Evolutionary conservation across 371 early-diverging fungal genomes (phyloP).

Genomic region (Zychaea mexicana): DNA sequence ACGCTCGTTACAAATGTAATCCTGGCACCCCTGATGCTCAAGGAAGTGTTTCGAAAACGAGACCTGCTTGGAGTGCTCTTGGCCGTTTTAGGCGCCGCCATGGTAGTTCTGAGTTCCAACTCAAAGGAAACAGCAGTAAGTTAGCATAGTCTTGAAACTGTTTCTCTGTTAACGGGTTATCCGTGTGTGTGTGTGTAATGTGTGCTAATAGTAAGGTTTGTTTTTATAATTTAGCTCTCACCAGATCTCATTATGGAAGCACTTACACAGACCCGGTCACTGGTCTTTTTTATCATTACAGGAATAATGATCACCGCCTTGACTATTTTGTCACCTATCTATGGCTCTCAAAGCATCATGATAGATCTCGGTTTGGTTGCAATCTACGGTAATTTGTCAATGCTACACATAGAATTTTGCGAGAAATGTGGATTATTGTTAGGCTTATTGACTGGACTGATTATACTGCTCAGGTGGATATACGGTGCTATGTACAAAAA

Average conservation of each 20-base stretch:
- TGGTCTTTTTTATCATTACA: slow-evolving; percentile 62
- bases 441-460: background rate
- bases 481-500: slow-evolving; percentile 79
- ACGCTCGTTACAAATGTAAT: slow-evolving; percentile 73
- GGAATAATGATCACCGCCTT: slow-evolving; percentile 39
- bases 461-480: slow-evolving; percentile 61
- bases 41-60: slow-evolving; percentile 65
- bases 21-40: slow-evolving; percentile 72
- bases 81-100: slow-evolving; percentile 70
- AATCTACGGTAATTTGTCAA: slow-evolving; percentile 64
- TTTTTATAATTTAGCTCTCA: slow-evolving; percentile 46
- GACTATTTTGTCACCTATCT: slow-evolving; percentile 52
- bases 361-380: slow-evolving; percentile 74
- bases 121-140: slow-evolving; percentile 61
- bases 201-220: background rate
- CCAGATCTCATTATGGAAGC: slow-evolving; percentile 65
- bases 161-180: background rate
- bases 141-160: background rate
- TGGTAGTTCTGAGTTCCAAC: slow-evolving; percentile 70
- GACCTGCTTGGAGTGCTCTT: slow-evolving; percentile 71
- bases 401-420: no score
- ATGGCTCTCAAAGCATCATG: slow-evolving; percentile 64
- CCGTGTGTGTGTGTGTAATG: background rate
- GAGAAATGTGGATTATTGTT: background rate
- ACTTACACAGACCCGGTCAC: slow-evolving; percentile 58